Percentiles rank a stretch among this genome's conserved stretches.
Conservation (phyloP, 768 basidiomycete genomes). For the button mushroom (Agaricus bisporus) region DNA sequence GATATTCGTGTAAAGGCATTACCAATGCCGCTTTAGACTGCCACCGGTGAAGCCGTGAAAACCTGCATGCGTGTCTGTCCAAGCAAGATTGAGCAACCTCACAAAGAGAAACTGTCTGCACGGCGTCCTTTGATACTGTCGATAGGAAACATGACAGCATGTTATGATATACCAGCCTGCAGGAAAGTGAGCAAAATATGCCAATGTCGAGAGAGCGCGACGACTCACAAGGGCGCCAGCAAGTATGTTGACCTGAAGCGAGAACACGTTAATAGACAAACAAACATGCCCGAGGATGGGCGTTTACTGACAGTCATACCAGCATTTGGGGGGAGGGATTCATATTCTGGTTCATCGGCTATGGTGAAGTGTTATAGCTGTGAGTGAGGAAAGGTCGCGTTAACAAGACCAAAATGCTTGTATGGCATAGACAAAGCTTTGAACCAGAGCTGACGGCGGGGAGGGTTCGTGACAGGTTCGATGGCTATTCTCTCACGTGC, state of each 20-base stretch:
- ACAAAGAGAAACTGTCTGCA: neutral
- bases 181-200: slow-evolving; percentile 8
- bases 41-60: slow-evolving; percentile 77
- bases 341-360: slow-evolving; percentile 16
- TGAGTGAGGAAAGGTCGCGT: neutral
- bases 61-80: slow-evolving; percentile 98
- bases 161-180: slow-evolving; percentile 97
- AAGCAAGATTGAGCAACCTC: slow-evolving; percentile 7
- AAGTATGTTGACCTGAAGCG: slow-evolving; percentile 83
- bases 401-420: neutral
- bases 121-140: slow-evolving; percentile 92
- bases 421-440: neutral
- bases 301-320: slow-evolving; percentile 60
- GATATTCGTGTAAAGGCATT: slow-evolving; percentile 91
- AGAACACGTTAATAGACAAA: slow-evolving; percentile 11
- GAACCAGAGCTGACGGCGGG: too few relatives aligned
- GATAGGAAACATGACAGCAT: slow-evolving; percentile 97
- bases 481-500: too few relatives aligned
- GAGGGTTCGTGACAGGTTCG: too few relatives aligned
- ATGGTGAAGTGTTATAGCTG: slow-evolving; percentile 3
- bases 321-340: slow-evolving; percentile 54
- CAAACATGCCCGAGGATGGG: slow-evolving; percentile 1
- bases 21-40: slow-evolving; percentile 84
- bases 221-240: slow-evolving; percentile 86
- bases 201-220: slow-evolving; percentile 1